Evolutionary conservation across 2,329 filamentous ascomycete species (phyloP).

Genomic region (Phaeosphaeria sp.): DNA sequence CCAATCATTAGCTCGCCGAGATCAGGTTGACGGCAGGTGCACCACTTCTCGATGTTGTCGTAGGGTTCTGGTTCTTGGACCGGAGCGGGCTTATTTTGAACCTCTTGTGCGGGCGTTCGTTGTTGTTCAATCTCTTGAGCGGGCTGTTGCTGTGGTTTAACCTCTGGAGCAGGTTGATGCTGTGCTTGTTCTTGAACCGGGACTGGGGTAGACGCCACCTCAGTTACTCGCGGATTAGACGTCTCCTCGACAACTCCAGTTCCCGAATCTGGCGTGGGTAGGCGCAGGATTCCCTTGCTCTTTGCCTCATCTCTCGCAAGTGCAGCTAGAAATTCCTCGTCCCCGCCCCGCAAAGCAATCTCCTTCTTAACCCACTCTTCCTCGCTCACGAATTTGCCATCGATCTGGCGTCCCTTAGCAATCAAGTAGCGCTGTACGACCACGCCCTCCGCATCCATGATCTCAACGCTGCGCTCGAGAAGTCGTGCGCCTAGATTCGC

Average conservation of each 20-base stretch:
- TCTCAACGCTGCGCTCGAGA: conserved; percentile 4
- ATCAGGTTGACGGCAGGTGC: conserved; percentile 9
- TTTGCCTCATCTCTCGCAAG: background rate
- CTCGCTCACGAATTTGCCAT: conserved; percentile 1
- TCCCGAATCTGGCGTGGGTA: background rate
- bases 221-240: too few relatives aligned
- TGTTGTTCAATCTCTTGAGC: background rate
- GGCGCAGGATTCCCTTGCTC: background rate
- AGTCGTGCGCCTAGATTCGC: background rate
- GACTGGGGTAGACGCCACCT: too few relatives aligned
- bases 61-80: background rate
- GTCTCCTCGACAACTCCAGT: background rate
- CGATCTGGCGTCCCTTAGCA: background rate
- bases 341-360: background rate
- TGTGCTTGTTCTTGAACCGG: too few relatives aligned
- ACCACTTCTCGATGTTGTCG: background rate
- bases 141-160: background rate
- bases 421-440: conserved; percentile 2
- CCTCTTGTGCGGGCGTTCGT: background rate
- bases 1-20: conserved; percentile 9
- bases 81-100: background rate
- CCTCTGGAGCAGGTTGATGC: background rate
- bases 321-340: background rate
- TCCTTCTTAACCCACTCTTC: background rate
- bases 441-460: conserved; percentile 1